A percentile compares a stretch with the other conserved stretches of the same genome.
phyloP scores from a whole-genome alignment of 2,329 filamentous ascomycete species.

The Cladosporium halotolerans region DNA sequence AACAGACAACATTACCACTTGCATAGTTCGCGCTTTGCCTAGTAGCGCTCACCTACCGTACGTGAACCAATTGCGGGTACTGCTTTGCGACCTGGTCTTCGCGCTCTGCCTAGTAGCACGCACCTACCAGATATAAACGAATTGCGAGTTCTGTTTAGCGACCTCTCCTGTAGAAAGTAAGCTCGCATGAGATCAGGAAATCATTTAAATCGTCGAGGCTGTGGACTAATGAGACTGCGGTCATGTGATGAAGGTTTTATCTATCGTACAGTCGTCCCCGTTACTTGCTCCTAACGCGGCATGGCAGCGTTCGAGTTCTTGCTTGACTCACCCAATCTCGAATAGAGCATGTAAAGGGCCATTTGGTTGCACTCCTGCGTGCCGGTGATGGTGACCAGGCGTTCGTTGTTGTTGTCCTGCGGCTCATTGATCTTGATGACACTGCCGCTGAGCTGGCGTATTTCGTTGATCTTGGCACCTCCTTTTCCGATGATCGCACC shows the following conservation, averaged over 20 bases:
- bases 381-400: conserved; percentile 92
- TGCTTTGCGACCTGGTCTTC: too few species aligned
- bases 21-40: too few species aligned
- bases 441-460: conserved; percentile 90
- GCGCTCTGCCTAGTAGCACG: too few species aligned
- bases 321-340: conserved; percentile 70
- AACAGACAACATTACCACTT: too few species aligned
- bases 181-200: conserved; percentile 1
- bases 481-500: conserved; percentile 98
- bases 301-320: conserved; percentile 37
- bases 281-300: conserved; percentile 21
- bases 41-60: too few species aligned
- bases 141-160: too few species aligned
- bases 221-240: too few species aligned
- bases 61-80: too few species aligned
- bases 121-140: too few species aligned
- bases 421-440: conserved; percentile 99
- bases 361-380: conserved; percentile 99
- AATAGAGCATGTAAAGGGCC: conserved; percentile 99
- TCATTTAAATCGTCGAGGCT: too few species aligned
- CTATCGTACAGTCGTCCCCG: conserved; percentile 10
- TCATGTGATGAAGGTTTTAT: background rate
- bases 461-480: conserved; percentile 98
- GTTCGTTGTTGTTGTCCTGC: conserved; percentile 97
- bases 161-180: background rate